phyloP scores from a whole-genome alignment of 2,329 filamentous ascomycete species.

The Macrophomina pseudophaseolina region DNA sequence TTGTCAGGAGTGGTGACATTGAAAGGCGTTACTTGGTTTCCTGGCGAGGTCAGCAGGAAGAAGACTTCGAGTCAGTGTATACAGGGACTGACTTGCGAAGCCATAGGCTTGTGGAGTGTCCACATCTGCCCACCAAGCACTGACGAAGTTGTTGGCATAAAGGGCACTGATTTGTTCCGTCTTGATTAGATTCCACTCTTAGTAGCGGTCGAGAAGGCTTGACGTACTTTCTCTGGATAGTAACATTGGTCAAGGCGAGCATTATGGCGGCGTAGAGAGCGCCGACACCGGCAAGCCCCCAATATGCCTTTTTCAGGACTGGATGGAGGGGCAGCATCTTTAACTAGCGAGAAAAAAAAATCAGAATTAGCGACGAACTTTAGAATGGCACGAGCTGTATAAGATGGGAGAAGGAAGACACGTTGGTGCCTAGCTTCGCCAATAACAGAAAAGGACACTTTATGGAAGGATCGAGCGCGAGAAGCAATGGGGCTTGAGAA shows the following conservation, averaged over 20 bases:
- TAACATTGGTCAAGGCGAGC: slow-evolving; percentile 68
- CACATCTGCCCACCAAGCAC: slow-evolving; percentile 72
- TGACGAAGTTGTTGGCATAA: slow-evolving; percentile 82
- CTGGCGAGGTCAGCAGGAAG: slow-evolving; percentile 50
- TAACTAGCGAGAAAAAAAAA: no score
- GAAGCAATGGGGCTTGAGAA: background rate
- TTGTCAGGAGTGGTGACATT: slow-evolving; percentile 75
- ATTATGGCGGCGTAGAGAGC: slow-evolving; percentile 71
- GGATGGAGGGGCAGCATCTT: slow-evolving; percentile 37
- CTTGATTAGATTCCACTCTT: background rate
- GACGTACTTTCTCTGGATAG: slow-evolving; percentile 79
- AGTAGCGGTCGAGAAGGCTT: background rate
- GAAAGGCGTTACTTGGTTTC: slow-evolving; percentile 89
- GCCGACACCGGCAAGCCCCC: slow-evolving; percentile 56
- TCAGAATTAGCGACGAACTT: background rate
- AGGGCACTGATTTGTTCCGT: slow-evolving; percentile 64
- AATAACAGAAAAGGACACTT: background rate
- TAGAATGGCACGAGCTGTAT: background rate
- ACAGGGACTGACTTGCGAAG: slow-evolving; percentile 68
- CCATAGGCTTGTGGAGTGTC: slow-evolving; percentile 82
- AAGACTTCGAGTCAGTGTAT: background rate
- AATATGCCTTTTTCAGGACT: slow-evolving; percentile 44
- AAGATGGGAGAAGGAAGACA: background rate
- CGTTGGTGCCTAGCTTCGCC: slow-evolving; percentile 13
- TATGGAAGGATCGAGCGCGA: background rate